Base-by-base conservation (phyloP, 768 basidiomycete genomes). In the Agaricus sinodeliciosus region DNA sequence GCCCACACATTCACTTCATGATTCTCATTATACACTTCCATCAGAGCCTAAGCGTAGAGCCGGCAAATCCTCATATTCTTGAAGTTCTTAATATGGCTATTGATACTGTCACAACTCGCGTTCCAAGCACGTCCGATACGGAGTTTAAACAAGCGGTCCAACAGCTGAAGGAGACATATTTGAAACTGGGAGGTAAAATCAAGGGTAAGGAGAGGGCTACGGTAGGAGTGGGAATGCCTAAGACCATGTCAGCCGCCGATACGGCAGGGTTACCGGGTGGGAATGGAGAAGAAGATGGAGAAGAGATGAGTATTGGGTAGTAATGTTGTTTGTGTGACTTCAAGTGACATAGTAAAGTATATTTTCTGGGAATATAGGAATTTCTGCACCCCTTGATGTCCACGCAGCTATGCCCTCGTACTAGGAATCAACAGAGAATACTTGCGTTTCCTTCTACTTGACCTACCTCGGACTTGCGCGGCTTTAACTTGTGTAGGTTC, bases 21-120 rank as follows among this genome's bases (percentile, higher is more conserved):
- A 37, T n/a, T 44, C 37, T 28, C 16, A 40, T 50, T 26, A 11
- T 39, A 36, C 26, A 37, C 41, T 47, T 51, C 56, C 43, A 35
- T 36, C 41, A 89, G 85, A 84, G 89, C 0, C 69, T 94, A 46
- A 86, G 86, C 60, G 74, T 92, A 56, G 87, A 91, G 61, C 90
- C 89, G 8, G 85, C 90, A 54, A 92, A 94, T 59, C 75, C 81
- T 3, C 85, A 90, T 63, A 75, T 89, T 27, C 76, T 91, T 41
- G 91, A 92, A 59, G 70, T 93, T 51, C 76, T 94, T 37, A 89
- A 90, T 58, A 76, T 87, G 50, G 90, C 90, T 2, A 77, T 94
- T 16, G 89, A 92, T 48, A 53, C 64, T n/a, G 68, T 66, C 7
- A 57, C 65, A 7, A 56, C 62, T 7, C 42, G 18, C 6, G 34